Percentiles rank a stretch among this genome's conserved stretches.
Evolutionary conservation across 2,329 filamentous ascomycete species (phyloP).

Genomic region (Talaromyces sp.): DNA sequence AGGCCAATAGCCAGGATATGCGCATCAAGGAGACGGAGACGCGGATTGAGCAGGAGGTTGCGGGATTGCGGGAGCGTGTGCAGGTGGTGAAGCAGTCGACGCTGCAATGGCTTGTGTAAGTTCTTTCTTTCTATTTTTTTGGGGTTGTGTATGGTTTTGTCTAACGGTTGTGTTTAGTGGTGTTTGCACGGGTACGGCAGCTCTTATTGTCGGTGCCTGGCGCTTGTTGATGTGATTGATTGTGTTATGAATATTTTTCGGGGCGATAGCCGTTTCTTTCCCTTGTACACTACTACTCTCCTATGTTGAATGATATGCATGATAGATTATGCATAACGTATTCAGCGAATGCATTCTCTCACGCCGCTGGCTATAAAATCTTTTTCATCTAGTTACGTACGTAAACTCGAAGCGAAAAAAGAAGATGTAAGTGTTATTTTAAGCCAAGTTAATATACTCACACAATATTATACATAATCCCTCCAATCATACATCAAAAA

Average conservation of each 20-base stretch:
- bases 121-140: conserved; percentile 26
- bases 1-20: conserved; percentile 92
- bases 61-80: conserved; percentile 80
- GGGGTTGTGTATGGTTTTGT: background rate
- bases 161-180: conserved; percentile 34
- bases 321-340: background rate
- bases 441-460: background rate
- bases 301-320: background rate
- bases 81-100: conserved; percentile 98
- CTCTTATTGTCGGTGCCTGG: conserved; percentile 58
- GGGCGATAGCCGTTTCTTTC: background rate
- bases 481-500: background rate
- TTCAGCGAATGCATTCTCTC: no score
- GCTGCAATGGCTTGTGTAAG: conserved; percentile 95
- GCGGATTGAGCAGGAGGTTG: conserved; percentile 95
- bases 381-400: background rate
- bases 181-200: conserved; percentile 57
- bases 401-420: background rate
- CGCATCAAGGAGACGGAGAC: conserved; percentile 99
- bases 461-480: background rate
- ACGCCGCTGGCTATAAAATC: no score
- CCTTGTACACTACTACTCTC: background rate
- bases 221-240: conserved; percentile 50
- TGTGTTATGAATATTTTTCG: background rate
- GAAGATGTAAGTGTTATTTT: no score